These are phyloP conservation scores for Apophysomyces sp. DNA, from an alignment of 371 early-diverging fungal species.

Conservation along the genomic window DNA sequence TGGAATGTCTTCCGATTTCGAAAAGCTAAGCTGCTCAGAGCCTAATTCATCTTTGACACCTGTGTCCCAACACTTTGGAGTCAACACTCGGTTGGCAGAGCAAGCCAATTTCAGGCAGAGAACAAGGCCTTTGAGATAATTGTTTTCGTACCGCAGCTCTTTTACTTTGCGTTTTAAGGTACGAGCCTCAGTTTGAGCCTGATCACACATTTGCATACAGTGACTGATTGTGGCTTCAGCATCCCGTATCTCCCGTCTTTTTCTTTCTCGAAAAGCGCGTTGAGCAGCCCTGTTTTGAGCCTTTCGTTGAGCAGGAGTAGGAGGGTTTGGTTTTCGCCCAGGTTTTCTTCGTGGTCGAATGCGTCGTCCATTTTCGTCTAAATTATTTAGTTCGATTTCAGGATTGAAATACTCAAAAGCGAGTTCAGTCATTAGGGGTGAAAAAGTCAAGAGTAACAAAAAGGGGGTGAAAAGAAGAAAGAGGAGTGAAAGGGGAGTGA, in stretches of 20 bases:
- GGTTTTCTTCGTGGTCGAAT: conserved; percentile 45
- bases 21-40: not conserved
- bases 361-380: conserved; percentile 37
- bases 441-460: conserved; percentile 3
- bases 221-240: conserved; percentile 53
- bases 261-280: conserved; percentile 76
- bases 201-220: conserved; percentile 28
- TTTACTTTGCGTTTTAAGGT: conserved; percentile 16
- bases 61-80: conserved; percentile 39
- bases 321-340: conserved; percentile 48
- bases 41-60: conserved; percentile 10
- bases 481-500: not conserved
- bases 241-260: conserved; percentile 70
- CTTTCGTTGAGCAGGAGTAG: conserved; percentile 59
- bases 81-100: conserved; percentile 30
- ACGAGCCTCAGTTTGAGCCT: conserved; percentile 26
- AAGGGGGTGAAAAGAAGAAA: not conserved
- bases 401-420: conserved; percentile 49
- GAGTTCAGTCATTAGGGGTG: conserved; percentile 17
- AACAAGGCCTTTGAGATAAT: conserved; percentile 31
- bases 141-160: conserved; percentile 30
- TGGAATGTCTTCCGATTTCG: conserved; percentile 12
- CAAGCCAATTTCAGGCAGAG: conserved; percentile 36
- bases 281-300: conserved; percentile 80
- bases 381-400: conserved; percentile 32